Evolutionary conservation across 2,329 filamentous ascomycete genomes (phyloP).

Genomic region (Colletotrichum camelliae): DNA sequence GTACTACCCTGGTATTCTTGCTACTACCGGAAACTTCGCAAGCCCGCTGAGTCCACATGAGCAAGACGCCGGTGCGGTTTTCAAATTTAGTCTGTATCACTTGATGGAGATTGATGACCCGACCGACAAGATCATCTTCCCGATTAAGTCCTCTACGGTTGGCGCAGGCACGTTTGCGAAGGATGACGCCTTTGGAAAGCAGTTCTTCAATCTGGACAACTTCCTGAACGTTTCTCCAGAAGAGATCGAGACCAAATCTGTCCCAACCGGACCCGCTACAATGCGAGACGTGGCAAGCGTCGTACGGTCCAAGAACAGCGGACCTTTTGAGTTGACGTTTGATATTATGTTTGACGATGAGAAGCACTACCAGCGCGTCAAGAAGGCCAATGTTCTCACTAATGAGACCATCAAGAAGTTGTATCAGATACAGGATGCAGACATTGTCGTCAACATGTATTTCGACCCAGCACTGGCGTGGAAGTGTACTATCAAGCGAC

Average conservation of each 20-base stretch:
- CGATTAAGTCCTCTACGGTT: not conserved
- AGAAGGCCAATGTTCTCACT: constrained; percentile 38
- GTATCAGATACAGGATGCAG: constrained; percentile 29
- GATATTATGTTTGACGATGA: constrained; percentile 51
- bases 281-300: constrained; percentile 42
- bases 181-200: not conserved
- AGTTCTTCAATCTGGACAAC: not conserved
- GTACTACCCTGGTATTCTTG: constrained; percentile 53
- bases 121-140: constrained; percentile 24
- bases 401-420: constrained; percentile 36
- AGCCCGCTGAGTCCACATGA: not conserved
- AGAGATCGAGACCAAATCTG: not conserved
- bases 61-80: constrained; percentile 35
- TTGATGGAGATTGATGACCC: constrained; percentile 44
- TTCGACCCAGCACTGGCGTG: constrained; percentile 52
- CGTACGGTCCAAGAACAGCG: constrained; percentile 55
- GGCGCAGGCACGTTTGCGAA: not conserved
- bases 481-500: constrained; percentile 47
- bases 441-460: constrained; percentile 42
- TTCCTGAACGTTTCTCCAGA: not conserved
- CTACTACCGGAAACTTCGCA: constrained; percentile 56
- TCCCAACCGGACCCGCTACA: not conserved
- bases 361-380: constrained; percentile 39
- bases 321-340: constrained; percentile 57
- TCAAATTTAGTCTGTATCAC: constrained; percentile 55